Conservation (phyloP, 805 yeast genomes). For the Metahyphopichia silvanorum region DNA sequence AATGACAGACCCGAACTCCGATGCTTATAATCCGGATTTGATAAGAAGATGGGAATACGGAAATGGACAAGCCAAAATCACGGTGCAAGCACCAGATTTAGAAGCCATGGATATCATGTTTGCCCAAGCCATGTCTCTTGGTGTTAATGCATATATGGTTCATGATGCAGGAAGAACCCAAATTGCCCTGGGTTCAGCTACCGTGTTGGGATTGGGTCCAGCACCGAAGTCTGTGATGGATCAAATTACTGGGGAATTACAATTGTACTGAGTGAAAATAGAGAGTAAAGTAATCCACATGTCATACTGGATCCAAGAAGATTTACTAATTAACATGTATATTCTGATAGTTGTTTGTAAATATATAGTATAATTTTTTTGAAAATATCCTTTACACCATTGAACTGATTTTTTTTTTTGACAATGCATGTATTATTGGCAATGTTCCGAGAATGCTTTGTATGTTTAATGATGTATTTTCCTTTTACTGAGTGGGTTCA, state of each 20-base stretch:
- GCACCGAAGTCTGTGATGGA: slow-evolving; percentile 84
- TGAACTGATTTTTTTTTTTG: too few species aligned
- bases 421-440: too few species aligned
- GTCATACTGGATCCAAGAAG: too few species aligned
- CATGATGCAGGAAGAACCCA: slow-evolving; percentile 98
- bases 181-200: slow-evolving; percentile 92
- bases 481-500: slow-evolving; percentile 31
- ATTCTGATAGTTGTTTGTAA: too few species aligned
- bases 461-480: too few species aligned
- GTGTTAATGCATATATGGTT: slow-evolving; percentile 74
- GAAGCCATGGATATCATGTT: slow-evolving; percentile 74
- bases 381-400: too few species aligned
- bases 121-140: slow-evolving; percentile 76
- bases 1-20: slow-evolving; percentile 50
- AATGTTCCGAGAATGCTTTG: too few species aligned
- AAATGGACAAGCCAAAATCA: slow-evolving; percentile 91
- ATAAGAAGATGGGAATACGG: slow-evolving; percentile 71
- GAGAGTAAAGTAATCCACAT: too few species aligned
- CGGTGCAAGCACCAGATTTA: slow-evolving; percentile 67
- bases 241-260: slow-evolving; percentile 74
- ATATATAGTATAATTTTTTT: too few species aligned
- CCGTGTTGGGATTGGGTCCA: slow-evolving; percentile 96
- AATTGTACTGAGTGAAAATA: slow-evolving; percentile 49
- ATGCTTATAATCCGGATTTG: slow-evolving; percentile 58
- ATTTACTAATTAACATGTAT: too few species aligned